Evolutionary conservation across 495 filamentous ascomycete species (phyloP), one percentile per base, ranked within the genome.

Genomic region (Penicillium malachiteum): DNA sequence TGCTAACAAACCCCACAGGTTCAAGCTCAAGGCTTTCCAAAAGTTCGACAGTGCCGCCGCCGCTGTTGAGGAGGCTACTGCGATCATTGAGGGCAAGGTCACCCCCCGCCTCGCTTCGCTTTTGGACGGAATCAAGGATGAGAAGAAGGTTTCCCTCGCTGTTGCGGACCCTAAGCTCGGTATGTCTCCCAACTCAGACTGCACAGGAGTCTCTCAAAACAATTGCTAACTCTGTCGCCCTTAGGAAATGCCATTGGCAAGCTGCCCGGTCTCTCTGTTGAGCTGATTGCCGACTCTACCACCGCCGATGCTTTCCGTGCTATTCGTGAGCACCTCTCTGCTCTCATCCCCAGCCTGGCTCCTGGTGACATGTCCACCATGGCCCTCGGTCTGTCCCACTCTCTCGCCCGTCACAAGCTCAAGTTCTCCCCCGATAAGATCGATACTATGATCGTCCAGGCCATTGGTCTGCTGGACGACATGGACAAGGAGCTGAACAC

Each of bases 401-500:
- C 91, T 38, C 83, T 99, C 44, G 96, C 94, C n/a, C 87, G 94
- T 55, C 92, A 99, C 78, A 96, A 93, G 79, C 85, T 99, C 62
- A 96, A 96, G 78, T 99, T 99, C 79, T 96, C 92, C 5, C 88
- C 94, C 43, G 94, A 99, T 64, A 99, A 99, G 79, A 96, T 99
- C 53, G 94, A 99, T 64, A 92, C 92, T 49, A 99, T 99, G 94
- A 96, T 99, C 60, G 90, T 99, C 38, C 94, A 97, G 74, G 91
- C 94, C 52, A 96, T 98, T 63, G 86, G 86, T 26, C 85, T 96
- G 44, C 80, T 99, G 18, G 94, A 99, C 70, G 94, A 97, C 60
- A 76, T 97, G 39, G 94, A 99, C 79, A 99, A 99, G 80, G 95
- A 99, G 71, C 78, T 99, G 47, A 99, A 99, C 76, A 93, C 87